phyloP scores from a whole-genome alignment of 208 protist genomes.

The Strigomonas culicis region DNA sequence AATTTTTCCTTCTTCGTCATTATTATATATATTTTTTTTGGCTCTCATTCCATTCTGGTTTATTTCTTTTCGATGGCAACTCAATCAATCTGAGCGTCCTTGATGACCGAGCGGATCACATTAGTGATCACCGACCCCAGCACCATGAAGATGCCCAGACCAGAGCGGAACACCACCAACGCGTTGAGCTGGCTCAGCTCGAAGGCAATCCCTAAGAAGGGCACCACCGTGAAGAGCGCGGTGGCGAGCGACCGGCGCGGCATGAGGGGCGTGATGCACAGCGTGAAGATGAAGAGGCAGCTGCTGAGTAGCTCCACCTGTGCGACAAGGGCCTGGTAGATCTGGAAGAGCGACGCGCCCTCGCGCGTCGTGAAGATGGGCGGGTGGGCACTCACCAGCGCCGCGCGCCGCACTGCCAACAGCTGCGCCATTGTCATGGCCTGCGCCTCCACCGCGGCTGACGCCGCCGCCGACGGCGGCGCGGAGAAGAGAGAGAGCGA shows the following conservation, averaged over 20 bases:
- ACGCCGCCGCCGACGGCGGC: slow-evolving; percentile 5
- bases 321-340: too few relatives aligned
- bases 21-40: too few relatives aligned
- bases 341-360: background rate
- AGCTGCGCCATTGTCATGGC: background rate
- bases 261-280: slow-evolving; percentile 64
- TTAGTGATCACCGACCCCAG: slow-evolving; percentile 27
- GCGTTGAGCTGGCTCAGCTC: slow-evolving; percentile 29
- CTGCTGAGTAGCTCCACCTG: too few relatives aligned
- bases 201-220: slow-evolving; percentile 35
- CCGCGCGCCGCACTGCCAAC: background rate
- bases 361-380: background rate
- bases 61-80: slow-evolving; percentile 10
- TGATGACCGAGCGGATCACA: slow-evolving; percentile 19
- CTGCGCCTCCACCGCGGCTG: background rate
- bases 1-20: too few relatives aligned
- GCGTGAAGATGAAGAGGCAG: slow-evolving; percentile 24
- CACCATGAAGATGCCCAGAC: slow-evolving; percentile 37
- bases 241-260: slow-evolving; percentile 24
- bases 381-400: background rate
- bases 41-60: too few relatives aligned
- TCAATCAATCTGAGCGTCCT: slow-evolving; percentile 3
- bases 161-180: slow-evolving; percentile 19
- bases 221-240: slow-evolving; percentile 30
- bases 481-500: slow-evolving; percentile 4